Conservation (phyloP, 2,329 filamentous ascomycete genomes). For the Zelopaecilomyces penicillatus region DNA sequence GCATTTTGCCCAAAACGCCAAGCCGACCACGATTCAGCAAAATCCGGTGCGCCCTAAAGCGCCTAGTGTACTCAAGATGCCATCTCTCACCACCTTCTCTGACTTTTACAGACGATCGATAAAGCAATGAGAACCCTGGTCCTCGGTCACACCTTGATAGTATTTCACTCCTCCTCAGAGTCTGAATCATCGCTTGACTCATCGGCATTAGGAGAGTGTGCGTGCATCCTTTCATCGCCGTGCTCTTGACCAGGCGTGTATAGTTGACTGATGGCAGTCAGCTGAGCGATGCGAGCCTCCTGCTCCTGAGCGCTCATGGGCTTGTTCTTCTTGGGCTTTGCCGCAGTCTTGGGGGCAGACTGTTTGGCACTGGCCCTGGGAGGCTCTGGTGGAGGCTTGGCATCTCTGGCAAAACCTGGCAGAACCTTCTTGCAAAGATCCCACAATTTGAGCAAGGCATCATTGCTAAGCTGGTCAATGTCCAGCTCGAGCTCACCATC, state of each 20-base stretch:
- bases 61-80: too few relatives aligned
- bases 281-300: slow-evolving; percentile 53
- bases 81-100: too few relatives aligned
- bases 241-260: slow-evolving; percentile 29
- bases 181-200: slow-evolving; percentile 38
- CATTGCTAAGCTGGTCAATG: slow-evolving; percentile 47
- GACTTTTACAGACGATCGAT: too few relatives aligned
- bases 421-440: slow-evolving; percentile 36
- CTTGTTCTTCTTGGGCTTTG: slow-evolving; percentile 64
- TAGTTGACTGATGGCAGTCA: slow-evolving; percentile 45
- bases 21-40: too few relatives aligned
- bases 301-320: slow-evolving; percentile 66
- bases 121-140: too few relatives aligned
- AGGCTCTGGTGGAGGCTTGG: slow-evolving; percentile 22
- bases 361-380: slow-evolving; percentile 20
- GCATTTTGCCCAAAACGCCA: background rate
- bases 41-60: too few relatives aligned
- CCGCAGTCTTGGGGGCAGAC: slow-evolving; percentile 19
- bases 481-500: slow-evolving; percentile 52
- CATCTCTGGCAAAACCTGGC: slow-evolving; percentile 31
- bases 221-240: slow-evolving; percentile 18
- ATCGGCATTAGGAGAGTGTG: slow-evolving; percentile 19
- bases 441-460: slow-evolving; percentile 46
- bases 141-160: background rate
- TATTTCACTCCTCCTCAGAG: slow-evolving; percentile 36